Evolutionary conservation across 1,139 yeast genomes (phyloP), one percentile per base, ranked within the genome.

Genomic region (Blastobotrys petasosporus): DNA sequence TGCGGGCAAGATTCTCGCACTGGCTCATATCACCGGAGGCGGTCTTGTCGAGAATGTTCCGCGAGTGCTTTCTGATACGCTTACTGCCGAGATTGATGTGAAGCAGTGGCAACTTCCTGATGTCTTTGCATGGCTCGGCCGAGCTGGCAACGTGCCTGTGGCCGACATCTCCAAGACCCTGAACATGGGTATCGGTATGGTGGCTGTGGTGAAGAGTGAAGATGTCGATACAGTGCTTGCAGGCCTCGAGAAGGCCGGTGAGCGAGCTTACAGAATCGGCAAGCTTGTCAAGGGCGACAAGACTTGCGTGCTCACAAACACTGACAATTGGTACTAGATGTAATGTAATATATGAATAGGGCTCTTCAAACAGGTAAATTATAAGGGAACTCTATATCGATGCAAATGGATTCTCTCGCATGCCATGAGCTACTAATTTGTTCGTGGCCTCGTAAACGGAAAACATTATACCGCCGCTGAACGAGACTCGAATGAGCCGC

Each of bases 11-110:
- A 65, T 92, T 47, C 74, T 87, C 49, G 99, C 97, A 51, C 75
- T 94, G 64, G 96, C 98, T 4, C 95, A 94, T 64, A 92, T 94
- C 59, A 94, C 99, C 20, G 99, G 99, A 51, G 99, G 99, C 61
- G 99, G 99, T 49, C 75, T 94, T 44, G 83, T 92, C 32, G 99
- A 94, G 67, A 94, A 94, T 66, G 81, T 92, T 49, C 99, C 99
- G 46, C 80, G 99, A 64, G 94, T 95, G 25, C 73, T 94, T 53
- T 98, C 98, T 52, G 70, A 78, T 52, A 68, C 79, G 57, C 71
- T 92, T 54, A 82, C 82, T 61, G 98, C 97, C 13, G 74, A 72
- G 55, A 78, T 94, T 45, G 96, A 92, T 64, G 80, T 85, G 62
- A 70, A 70, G 46, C 68, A 78, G 9, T 90, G 97, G 95, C 77